phyloP scores from a whole-genome alignment of 345 rosid species.

The Bruguiera sexangula region DNA sequence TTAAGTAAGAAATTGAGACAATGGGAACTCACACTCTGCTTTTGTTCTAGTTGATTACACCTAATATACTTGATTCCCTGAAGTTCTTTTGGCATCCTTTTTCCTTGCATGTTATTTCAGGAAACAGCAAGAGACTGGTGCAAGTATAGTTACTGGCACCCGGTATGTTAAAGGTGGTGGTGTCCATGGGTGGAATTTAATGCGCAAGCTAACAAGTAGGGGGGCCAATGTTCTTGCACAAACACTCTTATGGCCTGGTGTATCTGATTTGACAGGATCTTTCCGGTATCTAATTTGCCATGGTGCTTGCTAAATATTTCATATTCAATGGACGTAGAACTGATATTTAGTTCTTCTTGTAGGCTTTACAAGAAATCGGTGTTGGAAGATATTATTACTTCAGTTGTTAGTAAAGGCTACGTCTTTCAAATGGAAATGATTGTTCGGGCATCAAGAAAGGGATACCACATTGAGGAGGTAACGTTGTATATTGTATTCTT shows the following conservation, averaged over 20 bases:
- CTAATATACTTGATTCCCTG: slow-evolving; percentile 5
- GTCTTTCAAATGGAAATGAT: slow-evolving; percentile 99
- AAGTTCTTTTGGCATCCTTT: slow-evolving; percentile 15
- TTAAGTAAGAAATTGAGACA: slow-evolving; percentile 54
- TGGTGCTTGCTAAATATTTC: background rate
- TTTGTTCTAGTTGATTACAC: too few relatives aligned
- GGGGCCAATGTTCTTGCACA: slow-evolving; percentile 99
- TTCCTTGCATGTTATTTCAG: slow-evolving; percentile 31
- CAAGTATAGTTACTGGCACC: slow-evolving; percentile 91
- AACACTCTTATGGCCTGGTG: slow-evolving; percentile 96
- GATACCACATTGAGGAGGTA: slow-evolving; percentile 94
- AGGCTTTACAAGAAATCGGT: slow-evolving; percentile 82
- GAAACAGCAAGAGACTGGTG: slow-evolving; percentile 88
- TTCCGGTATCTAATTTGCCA: slow-evolving; percentile 54
- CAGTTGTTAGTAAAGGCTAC: slow-evolving; percentile 88
- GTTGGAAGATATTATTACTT: slow-evolving; percentile 75
- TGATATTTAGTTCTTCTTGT: slow-evolving; percentile 17
- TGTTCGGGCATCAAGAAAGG: slow-evolving; percentile 88
- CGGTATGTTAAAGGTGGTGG: slow-evolving; percentile 87
- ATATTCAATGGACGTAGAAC: slow-evolving; percentile 9
- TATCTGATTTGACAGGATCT: slow-evolving; percentile 93
- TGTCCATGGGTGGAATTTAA: slow-evolving; percentile 95
- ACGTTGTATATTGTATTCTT: slow-evolving; percentile 3
- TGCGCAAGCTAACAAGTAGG: slow-evolving; percentile 95
- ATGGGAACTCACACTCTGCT: background rate